Evolutionary conservation across 768 basidiomycete species (phyloP).

Genomic region (Lepiota subincarnata): DNA sequence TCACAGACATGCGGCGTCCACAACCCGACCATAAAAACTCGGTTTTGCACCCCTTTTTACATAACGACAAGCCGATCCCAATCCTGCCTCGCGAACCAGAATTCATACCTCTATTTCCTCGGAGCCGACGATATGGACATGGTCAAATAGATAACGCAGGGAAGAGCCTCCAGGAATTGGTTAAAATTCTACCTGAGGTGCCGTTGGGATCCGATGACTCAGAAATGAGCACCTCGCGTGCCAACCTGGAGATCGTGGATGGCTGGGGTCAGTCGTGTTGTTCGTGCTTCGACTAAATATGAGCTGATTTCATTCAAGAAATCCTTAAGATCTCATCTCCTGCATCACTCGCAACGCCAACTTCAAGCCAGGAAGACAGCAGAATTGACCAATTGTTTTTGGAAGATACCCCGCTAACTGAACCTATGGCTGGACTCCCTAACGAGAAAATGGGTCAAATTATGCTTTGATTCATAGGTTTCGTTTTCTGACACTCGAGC

Average conservation of each 20-base stretch:
- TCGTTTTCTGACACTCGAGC: neutral
- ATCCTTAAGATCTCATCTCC: conserved; percentile 9
- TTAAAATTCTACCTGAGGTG: conserved; percentile 6
- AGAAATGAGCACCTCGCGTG: conserved; percentile 39
- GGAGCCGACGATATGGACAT: conserved; percentile 18
- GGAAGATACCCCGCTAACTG: conserved; percentile 45
- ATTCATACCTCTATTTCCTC: conserved; percentile 42
- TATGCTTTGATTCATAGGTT: neutral
- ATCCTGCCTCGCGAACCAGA: conserved; percentile 14
- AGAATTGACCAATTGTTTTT: conserved; percentile 51
- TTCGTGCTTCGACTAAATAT: neutral
- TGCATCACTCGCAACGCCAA: conserved; percentile 16
- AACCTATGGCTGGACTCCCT: conserved; percentile 34
- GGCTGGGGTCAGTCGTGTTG: conserved; percentile 54
- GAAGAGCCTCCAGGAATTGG: conserved; percentile 11
- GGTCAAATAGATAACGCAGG: conserved; percentile 2
- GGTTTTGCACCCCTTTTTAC: conserved; percentile 20
- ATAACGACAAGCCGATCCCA: conserved; percentile 9
- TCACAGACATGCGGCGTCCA: conserved; percentile 3
- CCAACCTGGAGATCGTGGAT: conserved; percentile 55
- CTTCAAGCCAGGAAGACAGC: conserved; percentile 39
- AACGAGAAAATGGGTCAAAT: conserved; percentile 49
- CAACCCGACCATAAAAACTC: conserved; percentile 19
- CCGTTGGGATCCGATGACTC: conserved; percentile 24
- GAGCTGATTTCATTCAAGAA: neutral